A percentile compares a stretch with the other conserved stretches of the same genome.
Evolutionary conservation across 2,329 filamentous ascomycete species (phyloP).

Genomic region (Paramyrothecium roridum): DNA sequence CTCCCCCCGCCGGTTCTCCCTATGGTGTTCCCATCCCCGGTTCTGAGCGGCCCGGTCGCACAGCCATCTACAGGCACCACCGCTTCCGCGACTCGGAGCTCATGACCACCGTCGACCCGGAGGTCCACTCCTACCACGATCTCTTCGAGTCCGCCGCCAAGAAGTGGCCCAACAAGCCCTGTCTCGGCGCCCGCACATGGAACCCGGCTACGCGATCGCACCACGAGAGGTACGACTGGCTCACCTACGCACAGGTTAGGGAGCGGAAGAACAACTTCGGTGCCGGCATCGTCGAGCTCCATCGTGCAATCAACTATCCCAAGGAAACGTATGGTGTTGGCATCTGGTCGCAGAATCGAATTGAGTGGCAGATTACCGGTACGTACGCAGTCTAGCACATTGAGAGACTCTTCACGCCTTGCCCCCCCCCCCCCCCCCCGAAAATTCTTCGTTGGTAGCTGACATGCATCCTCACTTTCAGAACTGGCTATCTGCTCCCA

Average conservation of each 20-base stretch:
- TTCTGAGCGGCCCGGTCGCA: conserved; percentile 69
- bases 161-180: conserved; percentile 63
- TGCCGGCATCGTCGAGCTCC: conserved; percentile 78
- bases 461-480: conserved; percentile 24
- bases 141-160: conserved; percentile 69
- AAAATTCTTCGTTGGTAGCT: background rate
- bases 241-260: conserved; percentile 77
- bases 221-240: conserved; percentile 74
- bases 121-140: conserved; percentile 72
- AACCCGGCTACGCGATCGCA: conserved; percentile 70
- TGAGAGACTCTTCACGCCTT: background rate
- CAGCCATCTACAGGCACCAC: conserved; percentile 80
- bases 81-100: conserved; percentile 68
- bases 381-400: conserved; percentile 12
- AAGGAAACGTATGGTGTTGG: conserved; percentile 67
- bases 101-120: conserved; percentile 68
- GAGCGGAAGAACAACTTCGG: conserved; percentile 80
- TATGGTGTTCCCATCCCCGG: conserved; percentile 78
- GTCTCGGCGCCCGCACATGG: conserved; percentile 79
- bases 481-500: conserved; percentile 88
- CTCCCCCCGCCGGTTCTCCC: conserved; percentile 71
- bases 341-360: conserved; percentile 82
- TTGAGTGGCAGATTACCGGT: conserved; percentile 84
- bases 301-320: conserved; percentile 66
- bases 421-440: too few species aligned